Evolutionary conservation across 228 moss, liverwort and hornwort species (phyloP).

Genomic region (Sphagnum magellanicum): DNA sequence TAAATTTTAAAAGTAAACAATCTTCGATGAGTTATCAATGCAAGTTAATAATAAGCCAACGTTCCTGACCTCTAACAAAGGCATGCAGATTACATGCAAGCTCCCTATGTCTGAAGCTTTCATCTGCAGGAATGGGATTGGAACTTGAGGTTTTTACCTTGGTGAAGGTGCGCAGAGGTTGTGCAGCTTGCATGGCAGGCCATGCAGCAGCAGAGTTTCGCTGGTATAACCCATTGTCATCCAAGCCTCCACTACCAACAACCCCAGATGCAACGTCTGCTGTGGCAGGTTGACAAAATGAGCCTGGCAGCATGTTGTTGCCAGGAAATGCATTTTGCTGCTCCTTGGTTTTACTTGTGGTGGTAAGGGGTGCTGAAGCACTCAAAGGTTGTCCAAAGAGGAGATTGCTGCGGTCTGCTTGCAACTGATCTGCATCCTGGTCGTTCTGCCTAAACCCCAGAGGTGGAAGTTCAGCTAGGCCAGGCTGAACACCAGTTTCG

Average conservation of each 20-base stretch:
- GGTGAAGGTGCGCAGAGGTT: slow-evolving; percentile 58
- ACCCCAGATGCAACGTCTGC: slow-evolving; percentile 57
- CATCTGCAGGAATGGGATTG: no score
- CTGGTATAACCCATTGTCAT: slow-evolving; percentile 47
- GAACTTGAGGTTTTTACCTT: slow-evolving; percentile 29
- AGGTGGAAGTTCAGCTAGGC: slow-evolving; percentile 49
- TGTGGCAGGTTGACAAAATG: slow-evolving; percentile 43
- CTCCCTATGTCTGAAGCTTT: no score
- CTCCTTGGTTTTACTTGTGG: slow-evolving; percentile 48
- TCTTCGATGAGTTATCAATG: no score
- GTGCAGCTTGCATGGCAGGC: slow-evolving; percentile 37
- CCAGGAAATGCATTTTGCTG: slow-evolving; percentile 32
- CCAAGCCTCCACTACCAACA: slow-evolving; percentile 35
- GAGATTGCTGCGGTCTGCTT: slow-evolving; percentile 67
- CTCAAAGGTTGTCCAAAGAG: slow-evolving; percentile 64
- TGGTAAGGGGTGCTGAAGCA: slow-evolving; percentile 20
- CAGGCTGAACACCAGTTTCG: slow-evolving; percentile 59
- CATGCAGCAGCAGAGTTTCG: slow-evolving; percentile 31
- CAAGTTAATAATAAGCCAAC: no score
- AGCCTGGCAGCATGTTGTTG: slow-evolving; percentile 47
- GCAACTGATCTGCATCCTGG: slow-evolving; percentile 73
- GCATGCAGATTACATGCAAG: no score
- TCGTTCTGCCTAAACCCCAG: slow-evolving; percentile 52
- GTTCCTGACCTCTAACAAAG: no score
- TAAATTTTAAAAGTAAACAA: no score